These are phyloP conservation scores for Cystobasidium pallidum DNA, from an alignment of 1,284 basidiomycete species.

Conservation along the genomic window DNA sequence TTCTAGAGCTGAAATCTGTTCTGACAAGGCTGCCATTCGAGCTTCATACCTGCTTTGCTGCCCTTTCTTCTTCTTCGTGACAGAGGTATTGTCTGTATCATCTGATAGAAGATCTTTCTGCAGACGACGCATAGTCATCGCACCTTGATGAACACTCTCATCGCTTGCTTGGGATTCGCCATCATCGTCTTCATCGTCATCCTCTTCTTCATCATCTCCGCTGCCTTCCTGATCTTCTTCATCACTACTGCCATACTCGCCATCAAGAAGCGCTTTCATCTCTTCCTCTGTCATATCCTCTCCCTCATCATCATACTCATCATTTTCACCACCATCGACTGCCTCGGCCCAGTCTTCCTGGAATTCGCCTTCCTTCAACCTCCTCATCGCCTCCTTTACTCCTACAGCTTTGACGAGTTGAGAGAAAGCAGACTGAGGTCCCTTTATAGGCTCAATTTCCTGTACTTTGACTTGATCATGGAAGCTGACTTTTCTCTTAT, in stretches of 20 bases:
- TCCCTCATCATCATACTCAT: slow-evolving; percentile 52
- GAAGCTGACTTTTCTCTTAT: slow-evolving; percentile 67
- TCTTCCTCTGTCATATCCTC: slow-evolving; percentile 50
- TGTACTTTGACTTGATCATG: slow-evolving; percentile 78
- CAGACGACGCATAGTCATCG: slow-evolving; percentile 60
- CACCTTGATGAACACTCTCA: slow-evolving; percentile 48
- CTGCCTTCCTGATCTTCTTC: slow-evolving; percentile 50
- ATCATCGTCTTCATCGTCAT: slow-evolving; percentile 47
- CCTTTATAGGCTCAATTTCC: slow-evolving; percentile 57
- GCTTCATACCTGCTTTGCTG: slow-evolving; percentile 61
- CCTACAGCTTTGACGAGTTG: slow-evolving; percentile 43
- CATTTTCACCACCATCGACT: slow-evolving; percentile 57
- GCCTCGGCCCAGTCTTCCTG: slow-evolving; percentile 47
- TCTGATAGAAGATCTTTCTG: slow-evolving; percentile 63
- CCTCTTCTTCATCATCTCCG: slow-evolving; percentile 34
- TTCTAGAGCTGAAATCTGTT: slow-evolving; percentile 63
- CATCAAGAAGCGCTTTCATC: slow-evolving; percentile 47
- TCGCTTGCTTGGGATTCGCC: slow-evolving; percentile 50
- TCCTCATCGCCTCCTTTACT: slow-evolving; percentile 35
- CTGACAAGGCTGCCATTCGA: slow-evolving; percentile 60
- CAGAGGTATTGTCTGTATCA: slow-evolving; percentile 55
- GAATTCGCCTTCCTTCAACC: slow-evolving; percentile 35
- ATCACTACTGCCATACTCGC: slow-evolving; percentile 49
- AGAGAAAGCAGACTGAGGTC: slow-evolving; percentile 47
- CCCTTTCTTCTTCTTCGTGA: slow-evolving; percentile 47